Evolutionary conservation across 495 filamentous ascomycete genomes (phyloP).

Genomic region (Aspergillus avenaceus): DNA sequence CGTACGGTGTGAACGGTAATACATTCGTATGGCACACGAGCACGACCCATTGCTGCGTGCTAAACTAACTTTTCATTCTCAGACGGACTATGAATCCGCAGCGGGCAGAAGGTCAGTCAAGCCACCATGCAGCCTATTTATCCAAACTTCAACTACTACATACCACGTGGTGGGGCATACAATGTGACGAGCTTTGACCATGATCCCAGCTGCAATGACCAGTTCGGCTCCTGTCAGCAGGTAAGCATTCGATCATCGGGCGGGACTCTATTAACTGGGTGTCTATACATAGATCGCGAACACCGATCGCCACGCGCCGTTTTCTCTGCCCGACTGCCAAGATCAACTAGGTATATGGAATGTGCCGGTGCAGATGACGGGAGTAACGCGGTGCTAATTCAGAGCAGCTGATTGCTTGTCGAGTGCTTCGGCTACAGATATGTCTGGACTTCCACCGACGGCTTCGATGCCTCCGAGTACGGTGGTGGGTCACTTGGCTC

Average conservation of each 20-base stretch:
- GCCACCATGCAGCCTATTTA: no score
- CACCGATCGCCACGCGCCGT: conserved; percentile 5
- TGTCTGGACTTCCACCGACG: neutral
- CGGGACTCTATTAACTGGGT: neutral
- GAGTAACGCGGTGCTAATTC: no score
- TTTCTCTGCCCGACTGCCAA: conserved; percentile 16
- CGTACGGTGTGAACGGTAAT: conserved; percentile 42
- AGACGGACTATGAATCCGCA: conserved; percentile 41
- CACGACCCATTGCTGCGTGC: neutral
- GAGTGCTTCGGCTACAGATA: neutral
- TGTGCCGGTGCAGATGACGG: no score
- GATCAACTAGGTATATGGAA: conserved; percentile 16
- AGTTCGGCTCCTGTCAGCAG: conserved; percentile 20
- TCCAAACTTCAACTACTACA: no score
- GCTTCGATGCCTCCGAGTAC: neutral
- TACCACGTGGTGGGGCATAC: neutral
- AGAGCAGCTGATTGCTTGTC: conserved; percentile 9
- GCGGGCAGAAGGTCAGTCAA: conserved; percentile 23
- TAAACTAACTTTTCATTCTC: neutral
- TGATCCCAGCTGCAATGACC: conserved; percentile 17
- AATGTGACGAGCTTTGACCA: neutral
- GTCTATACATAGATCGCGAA: conserved; percentile 13
- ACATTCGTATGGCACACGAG: conserved; percentile 45
- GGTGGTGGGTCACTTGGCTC: neutral
- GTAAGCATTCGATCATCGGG: conserved; percentile 1